phyloP scores from a whole-genome alignment of 1,284 basidiomycete genomes.

The Bondarzewia mesenterica region DNA sequence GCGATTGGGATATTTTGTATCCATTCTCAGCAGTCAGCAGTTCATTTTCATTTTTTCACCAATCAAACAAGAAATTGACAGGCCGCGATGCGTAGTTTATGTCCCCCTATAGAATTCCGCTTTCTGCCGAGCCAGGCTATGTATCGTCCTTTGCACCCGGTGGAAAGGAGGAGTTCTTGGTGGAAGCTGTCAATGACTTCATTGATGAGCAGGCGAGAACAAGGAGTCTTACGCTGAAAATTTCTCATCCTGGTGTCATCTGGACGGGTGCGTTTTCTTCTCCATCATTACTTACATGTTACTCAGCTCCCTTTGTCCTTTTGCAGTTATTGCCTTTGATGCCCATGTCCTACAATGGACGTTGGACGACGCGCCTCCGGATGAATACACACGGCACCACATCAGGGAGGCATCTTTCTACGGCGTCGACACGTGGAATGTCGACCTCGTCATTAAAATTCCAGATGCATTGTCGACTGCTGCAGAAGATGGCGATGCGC shows the following conservation, averaged over 20 bases:
- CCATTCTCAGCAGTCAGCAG: slow-evolving; percentile 69
- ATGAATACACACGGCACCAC: slow-evolving; percentile 75
- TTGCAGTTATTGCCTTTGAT: slow-evolving; percentile 80
- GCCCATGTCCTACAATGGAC: slow-evolving; percentile 88
- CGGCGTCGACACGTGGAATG: slow-evolving; percentile 61
- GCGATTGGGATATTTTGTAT: slow-evolving; percentile 84
- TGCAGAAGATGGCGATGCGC: slow-evolving; percentile 6
- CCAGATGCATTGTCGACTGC: slow-evolving; percentile 11
- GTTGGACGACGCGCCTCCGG: slow-evolving; percentile 68
- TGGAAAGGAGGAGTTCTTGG: slow-evolving; percentile 38
- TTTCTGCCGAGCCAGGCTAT: slow-evolving; percentile 45
- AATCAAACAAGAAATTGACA: not conserved
- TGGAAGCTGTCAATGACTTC: slow-evolving; percentile 55
- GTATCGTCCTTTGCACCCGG: slow-evolving; percentile 39
- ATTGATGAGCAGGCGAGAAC: slow-evolving; percentile 54
- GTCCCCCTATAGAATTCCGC: slow-evolving; percentile 66
- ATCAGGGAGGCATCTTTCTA: slow-evolving; percentile 88
- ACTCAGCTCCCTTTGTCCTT: slow-evolving; percentile 3
- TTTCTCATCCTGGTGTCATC: slow-evolving; percentile 81
- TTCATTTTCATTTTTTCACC: not conserved
- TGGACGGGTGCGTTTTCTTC: slow-evolving; percentile 60
- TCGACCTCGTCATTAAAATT: slow-evolving; percentile 67
- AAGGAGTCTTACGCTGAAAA: slow-evolving; percentile 61
- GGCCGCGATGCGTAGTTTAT: slow-evolving; percentile 46
- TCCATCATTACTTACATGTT: not conserved